Percentiles rank a stretch among this genome's conserved stretches.
phyloP scores from a whole-genome alignment of 495 filamentous ascomycete species.

The Hypoxylon crocopeplum region DNA sequence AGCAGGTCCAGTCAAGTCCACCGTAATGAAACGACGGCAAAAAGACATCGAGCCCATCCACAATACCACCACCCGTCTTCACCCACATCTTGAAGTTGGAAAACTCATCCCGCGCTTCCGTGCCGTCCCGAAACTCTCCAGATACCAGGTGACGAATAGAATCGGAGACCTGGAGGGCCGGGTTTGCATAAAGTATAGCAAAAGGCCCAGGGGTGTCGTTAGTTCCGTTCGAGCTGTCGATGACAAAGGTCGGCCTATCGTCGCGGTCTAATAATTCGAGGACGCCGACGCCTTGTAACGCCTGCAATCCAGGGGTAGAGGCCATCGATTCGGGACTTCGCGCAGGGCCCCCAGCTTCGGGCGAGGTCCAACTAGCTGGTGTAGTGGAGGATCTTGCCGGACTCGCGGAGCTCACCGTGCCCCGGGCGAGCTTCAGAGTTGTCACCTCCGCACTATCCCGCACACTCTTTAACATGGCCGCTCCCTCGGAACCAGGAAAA shows the following conservation, averaged over 20 bases:
- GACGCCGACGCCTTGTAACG: constrained; percentile 64
- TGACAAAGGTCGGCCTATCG: constrained; percentile 69
- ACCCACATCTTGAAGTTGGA: constrained; percentile 69
- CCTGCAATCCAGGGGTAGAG: constrained; percentile 48
- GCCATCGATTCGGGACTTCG: constrained; percentile 54
- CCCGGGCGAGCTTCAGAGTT: constrained; percentile 68
- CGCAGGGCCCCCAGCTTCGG: constrained; percentile 46
- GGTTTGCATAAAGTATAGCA: constrained; percentile 65
- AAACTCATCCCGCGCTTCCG: constrained; percentile 49
- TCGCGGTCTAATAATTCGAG: constrained; percentile 72
- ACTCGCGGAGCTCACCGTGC: constrained; percentile 57
- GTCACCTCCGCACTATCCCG: constrained; percentile 61
- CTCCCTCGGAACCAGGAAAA: constrained; percentile 61
- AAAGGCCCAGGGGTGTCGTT: constrained; percentile 60
- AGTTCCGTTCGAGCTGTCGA: constrained; percentile 63
- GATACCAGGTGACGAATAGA: constrained; percentile 58
- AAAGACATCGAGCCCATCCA: constrained; percentile 53
- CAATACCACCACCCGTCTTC: constrained; percentile 55
- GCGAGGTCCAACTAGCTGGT: constrained; percentile 53
- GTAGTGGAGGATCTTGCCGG: constrained; percentile 57
- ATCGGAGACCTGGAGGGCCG: constrained; percentile 57
- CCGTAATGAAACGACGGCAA: constrained; percentile 59
- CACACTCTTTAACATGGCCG: constrained; percentile 64
- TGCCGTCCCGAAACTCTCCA: constrained; percentile 47
- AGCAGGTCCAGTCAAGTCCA: constrained; percentile 67